A percentile compares a stretch with the other conserved stretches of the same genome.
Evolutionary conservation across 2,329 filamentous ascomycete species (phyloP).

Genomic region (Meredithiella fracta): DNA sequence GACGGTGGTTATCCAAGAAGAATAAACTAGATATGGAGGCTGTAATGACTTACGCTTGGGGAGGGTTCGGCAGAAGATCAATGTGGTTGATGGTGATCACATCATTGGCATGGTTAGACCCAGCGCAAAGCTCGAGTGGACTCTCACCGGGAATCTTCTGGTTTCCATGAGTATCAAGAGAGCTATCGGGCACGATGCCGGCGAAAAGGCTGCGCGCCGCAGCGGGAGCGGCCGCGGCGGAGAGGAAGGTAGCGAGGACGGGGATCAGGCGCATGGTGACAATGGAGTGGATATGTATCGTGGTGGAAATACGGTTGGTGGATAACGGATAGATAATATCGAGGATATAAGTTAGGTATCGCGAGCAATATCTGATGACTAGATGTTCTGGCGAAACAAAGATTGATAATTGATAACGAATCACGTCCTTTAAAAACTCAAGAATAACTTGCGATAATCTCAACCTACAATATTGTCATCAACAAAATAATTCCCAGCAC

Average conservation of each 20-base stretch:
- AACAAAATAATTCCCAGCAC: too few relatives aligned
- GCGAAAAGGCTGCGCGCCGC: constrained; percentile 28
- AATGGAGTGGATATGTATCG: not conserved
- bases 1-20: too few relatives aligned
- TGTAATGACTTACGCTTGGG: constrained; percentile 50
- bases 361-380: too few relatives aligned
- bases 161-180: constrained; percentile 21
- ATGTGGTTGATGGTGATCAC: constrained; percentile 63
- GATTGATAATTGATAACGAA: too few relatives aligned
- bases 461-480: too few relatives aligned
- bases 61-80: constrained; percentile 73
- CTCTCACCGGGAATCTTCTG: constrained; percentile 68
- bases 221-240: constrained; percentile 30
- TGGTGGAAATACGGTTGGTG: not conserved
- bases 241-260: constrained; percentile 29
- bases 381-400: too few relatives aligned
- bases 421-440: too few relatives aligned
- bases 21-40: not conserved
- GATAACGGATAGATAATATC: not conserved
- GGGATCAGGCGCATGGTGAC: constrained; percentile 17
- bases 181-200: constrained; percentile 17
- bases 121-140: constrained; percentile 61
- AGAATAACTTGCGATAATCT: too few relatives aligned
- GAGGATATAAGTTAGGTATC: not conserved
- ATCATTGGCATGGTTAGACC: constrained; percentile 45